Evolutionary conservation across 2,329 filamentous ascomycete genomes (phyloP), one percentile per base, ranked within the genome.

Genomic region (Raffaelea albimanens): DNA sequence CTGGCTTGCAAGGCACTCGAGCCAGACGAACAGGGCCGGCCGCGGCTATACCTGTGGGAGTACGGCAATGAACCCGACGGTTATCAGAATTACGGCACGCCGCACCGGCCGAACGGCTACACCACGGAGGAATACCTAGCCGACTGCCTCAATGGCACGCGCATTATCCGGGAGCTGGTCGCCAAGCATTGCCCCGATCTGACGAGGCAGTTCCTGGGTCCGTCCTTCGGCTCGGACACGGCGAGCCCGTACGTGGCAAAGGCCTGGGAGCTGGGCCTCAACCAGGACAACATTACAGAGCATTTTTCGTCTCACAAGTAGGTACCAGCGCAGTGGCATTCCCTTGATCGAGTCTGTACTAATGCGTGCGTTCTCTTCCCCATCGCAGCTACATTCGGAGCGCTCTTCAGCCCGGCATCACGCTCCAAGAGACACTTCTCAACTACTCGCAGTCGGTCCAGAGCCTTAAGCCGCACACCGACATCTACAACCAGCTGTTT

Each of bases 21-120:
- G 2, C 61, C 61, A 10, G 71, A 69, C 5, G 75, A 14, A 3
- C 19, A n/a, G 7, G 38, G 20, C 2, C 22, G 16, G 5, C 42
- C 36, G 3, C 38, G 43, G 46, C 62, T 82, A 5, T 68, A 76
- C 22, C 64, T 66, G 52, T 83, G 76, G 76, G 76, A 80, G 56
- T 76, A 82, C 53, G 80, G 81, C 38, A 83, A 83, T 55, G 79
- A 83, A 58, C 76, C 78, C 0, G 78, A 83, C 58, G 61, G 82
- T 7, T 83, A 7, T 65, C 59, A 70, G 72, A 18, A 72, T 69
- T 1, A 73, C 71, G 19, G 59, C 70, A 3, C 73, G 76, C 52
- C 70, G 72, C 0, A 63, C 67, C 62, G 78, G n/a, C 71, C 76
- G 1, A 25, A 64, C 0, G 63, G 57, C 23, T 83, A 75, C 70